Evolutionary conservation across 345 rosid genomes (phyloP), one percentile per base, ranked within the genome.

Genomic region (Bretschneidera sinensis): DNA sequence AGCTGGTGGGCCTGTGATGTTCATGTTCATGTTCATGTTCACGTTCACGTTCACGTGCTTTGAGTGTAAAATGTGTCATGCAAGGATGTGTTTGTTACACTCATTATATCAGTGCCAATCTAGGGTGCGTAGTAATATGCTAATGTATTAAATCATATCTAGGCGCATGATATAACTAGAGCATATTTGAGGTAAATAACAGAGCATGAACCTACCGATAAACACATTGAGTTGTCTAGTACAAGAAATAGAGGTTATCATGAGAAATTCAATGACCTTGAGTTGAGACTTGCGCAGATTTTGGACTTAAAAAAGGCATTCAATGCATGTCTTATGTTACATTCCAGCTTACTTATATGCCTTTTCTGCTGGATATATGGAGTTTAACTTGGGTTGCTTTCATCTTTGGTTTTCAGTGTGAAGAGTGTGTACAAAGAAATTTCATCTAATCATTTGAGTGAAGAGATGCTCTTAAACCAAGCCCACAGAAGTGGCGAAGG

Each of bases 401-500:
- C 49, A n/a, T 52, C 34, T 64, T 62, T 20, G 59, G 39, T 67
- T 53, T 63, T 54, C 74, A 85, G 94, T 34, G 61, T 78, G 67
- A 78, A 63, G 70, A 64, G 60, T 48, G 43, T 63, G 9, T 35
- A 57, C 48, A 65, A 62, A 71, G 87, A 75, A 59, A 72, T 61
- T 68, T 63, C 75, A 71, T 63, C 77, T 17, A 72, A 63, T 66
- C 70, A 54, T 57, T 64, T 72, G 61, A 74, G 81, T 67, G 87
- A 76, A 52, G 82, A 74, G 55, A 33, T 63, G 53, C 83, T 72
- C 51, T 62, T 80, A 72, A 75, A 73, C 64, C 83, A 47, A 65
- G 63, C 68, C 48, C 82, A 64, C 43, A 71, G 77, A 68, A 78
- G 66, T 70, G 61, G 54, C 9, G 97, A 86, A 59, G 79, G 72